Evolutionary conservation across 768 basidiomycete species (phyloP).

Genomic region (Tricholoma matsutake): DNA sequence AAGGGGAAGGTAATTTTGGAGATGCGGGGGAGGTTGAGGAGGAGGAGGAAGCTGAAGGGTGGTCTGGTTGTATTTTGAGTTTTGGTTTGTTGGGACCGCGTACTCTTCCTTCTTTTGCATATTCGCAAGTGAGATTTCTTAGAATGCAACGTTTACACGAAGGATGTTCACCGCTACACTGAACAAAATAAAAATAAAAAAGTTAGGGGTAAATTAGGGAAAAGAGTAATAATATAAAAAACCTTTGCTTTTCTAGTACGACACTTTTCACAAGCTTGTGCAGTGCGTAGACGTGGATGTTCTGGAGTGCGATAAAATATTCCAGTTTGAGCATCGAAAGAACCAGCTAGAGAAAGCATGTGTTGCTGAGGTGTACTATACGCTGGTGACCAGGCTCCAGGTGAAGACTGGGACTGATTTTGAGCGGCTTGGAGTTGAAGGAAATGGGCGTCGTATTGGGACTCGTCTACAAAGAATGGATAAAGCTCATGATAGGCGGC

Average conservation of each 20-base stretch:
- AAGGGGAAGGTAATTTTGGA: background rate
- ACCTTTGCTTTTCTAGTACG: constrained; percentile 74
- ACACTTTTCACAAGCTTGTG: constrained; percentile 76
- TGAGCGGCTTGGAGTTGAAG: no score
- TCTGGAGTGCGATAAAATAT: constrained; percentile 64
- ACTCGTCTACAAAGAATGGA: no score
- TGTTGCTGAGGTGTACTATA: background rate
- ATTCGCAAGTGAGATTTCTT: constrained; percentile 60
- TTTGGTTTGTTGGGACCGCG: constrained; percentile 62
- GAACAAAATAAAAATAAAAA: constrained; percentile 2
- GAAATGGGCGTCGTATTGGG: no score
- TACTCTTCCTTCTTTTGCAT: constrained; percentile 63
- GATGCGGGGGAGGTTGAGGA: background rate
- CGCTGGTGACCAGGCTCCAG: background rate
- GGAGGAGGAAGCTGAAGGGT: background rate
- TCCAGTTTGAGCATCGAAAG: constrained; percentile 61
- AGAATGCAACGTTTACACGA: constrained; percentile 61
- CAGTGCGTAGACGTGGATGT: constrained; percentile 63
- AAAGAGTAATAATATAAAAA: constrained; percentile 24
- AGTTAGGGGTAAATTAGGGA: background rate
- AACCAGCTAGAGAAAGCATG: constrained; percentile 45
- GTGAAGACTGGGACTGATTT: background rate
- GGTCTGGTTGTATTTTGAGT: constrained; percentile 12
- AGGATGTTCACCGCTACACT: constrained; percentile 75
- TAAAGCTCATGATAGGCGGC: no score